phyloP scores from a whole-genome alignment of 2,329 filamentous ascomycete genomes.

The Fusarium secorum region DNA sequence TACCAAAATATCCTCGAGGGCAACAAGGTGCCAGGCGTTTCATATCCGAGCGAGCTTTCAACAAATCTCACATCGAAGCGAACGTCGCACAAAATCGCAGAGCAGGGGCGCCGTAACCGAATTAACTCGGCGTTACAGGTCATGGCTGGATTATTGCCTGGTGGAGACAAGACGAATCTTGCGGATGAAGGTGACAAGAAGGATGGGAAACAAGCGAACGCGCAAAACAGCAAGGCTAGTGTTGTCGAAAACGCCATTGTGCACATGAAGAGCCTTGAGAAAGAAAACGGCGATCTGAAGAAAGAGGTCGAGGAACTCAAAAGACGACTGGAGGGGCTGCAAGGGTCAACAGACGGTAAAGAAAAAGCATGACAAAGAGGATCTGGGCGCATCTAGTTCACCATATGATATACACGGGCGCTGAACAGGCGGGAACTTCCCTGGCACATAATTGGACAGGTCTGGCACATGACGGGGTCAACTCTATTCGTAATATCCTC shows the following conservation, averaged over 20 bases:
- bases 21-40: conserved; percentile 86
- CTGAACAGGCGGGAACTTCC: not conserved
- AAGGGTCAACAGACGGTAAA: conserved; percentile 14
- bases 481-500: conserved; percentile 10
- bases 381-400: not conserved
- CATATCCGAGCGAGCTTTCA: conserved; percentile 88
- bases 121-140: conserved; percentile 94
- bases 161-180: conserved; percentile 51
- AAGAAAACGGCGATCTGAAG: conserved; percentile 74
- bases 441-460: conserved; percentile 17
- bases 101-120: conserved; percentile 92
- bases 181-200: conserved; percentile 58
- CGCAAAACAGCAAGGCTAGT: conserved; percentile 88
- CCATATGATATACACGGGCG: not conserved
- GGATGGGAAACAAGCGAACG: conserved; percentile 56
- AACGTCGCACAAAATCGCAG: conserved; percentile 96
- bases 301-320: conserved; percentile 59
- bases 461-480: conserved; percentile 14
- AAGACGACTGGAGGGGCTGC: conserved; percentile 43
- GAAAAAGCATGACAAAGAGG: conserved; percentile 18
- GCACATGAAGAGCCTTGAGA: conserved; percentile 87
- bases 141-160: conserved; percentile 87
- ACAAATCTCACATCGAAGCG: conserved; percentile 95
- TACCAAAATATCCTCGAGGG: conserved; percentile 98
- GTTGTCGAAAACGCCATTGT: conserved; percentile 98